These are phyloP conservation scores for Musa beccarii DNA, from an alignment of 176 grass and related monocot genomes.

Conservation along the genomic window DNA sequence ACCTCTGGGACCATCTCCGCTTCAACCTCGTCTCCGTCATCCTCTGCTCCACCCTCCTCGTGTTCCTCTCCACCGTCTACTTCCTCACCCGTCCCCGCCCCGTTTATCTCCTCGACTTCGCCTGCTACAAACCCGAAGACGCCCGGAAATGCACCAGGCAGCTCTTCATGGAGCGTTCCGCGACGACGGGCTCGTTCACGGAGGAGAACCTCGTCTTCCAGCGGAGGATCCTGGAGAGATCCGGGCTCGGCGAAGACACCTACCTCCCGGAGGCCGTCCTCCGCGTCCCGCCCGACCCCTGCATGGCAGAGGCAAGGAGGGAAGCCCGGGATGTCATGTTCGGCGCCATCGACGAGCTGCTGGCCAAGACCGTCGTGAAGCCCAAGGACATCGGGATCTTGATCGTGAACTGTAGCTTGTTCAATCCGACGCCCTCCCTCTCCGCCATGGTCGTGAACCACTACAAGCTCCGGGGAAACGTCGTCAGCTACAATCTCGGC, in stretches of 20 bases:
- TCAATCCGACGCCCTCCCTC: conserved; percentile 6
- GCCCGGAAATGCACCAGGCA: conserved; percentile 6
- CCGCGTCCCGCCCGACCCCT: background rate
- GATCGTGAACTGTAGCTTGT: conserved; percentile 8
- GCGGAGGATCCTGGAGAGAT: conserved; percentile 15
- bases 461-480: conserved; percentile 13
- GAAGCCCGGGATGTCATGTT: conserved; percentile 9
- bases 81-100: conserved; percentile 6
- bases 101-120: conserved; percentile 4
- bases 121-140: conserved; percentile 3
- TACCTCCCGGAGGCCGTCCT: conserved; percentile 13
- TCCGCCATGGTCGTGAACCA: conserved; percentile 15
- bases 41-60: conserved; percentile 14
- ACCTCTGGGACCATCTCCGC: conserved; percentile 9
- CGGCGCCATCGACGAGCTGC: conserved; percentile 5
- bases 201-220: conserved; percentile 9
- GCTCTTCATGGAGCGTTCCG: conserved; percentile 7
- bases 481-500: background rate
- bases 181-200: background rate
- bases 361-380: conserved; percentile 2
- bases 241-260: background rate
- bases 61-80: conserved; percentile 15
- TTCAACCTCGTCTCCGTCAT: conserved; percentile 11
- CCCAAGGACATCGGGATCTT: conserved; percentile 17
- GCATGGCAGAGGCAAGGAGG: background rate